These are phyloP conservation scores for Daldinia sp. DNA, from an alignment of 2,329 filamentous ascomycete genomes.

Conservation along the genomic window DNA sequence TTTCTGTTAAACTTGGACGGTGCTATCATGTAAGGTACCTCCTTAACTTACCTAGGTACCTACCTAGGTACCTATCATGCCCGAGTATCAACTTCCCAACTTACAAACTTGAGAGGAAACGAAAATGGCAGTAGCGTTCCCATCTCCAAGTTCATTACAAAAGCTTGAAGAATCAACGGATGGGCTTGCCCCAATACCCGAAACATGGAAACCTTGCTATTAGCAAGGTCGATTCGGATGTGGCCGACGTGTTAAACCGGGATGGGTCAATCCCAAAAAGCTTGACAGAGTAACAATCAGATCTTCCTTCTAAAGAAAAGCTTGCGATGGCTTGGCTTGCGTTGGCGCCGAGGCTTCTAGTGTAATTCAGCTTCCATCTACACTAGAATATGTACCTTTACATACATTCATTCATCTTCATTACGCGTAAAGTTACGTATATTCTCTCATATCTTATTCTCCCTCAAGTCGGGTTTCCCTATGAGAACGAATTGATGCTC, in stretches of 20 bases:
- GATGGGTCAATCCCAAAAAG: constrained; percentile 31
- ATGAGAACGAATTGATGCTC: background rate
- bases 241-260: constrained; percentile 16
- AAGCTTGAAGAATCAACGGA: background rate
- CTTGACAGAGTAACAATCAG: constrained; percentile 24
- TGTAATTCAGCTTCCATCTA: background rate
- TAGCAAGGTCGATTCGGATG: constrained; percentile 20
- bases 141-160: background rate
- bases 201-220: constrained; percentile 8
- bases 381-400: background rate
- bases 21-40: background rate
- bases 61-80: background rate
- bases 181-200: background rate
- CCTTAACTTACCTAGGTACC: background rate
- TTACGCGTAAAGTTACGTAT: constrained; percentile 4
- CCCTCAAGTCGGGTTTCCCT: background rate
- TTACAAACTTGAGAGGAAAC: background rate
- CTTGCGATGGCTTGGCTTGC: constrained; percentile 34
- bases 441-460: background rate
- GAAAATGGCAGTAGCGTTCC: background rate
- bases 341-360: constrained; percentile 34
- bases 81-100: background rate
- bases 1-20: constrained; percentile 1
- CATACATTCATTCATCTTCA: background rate
- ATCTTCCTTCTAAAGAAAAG: constrained; percentile 26